Conservation (phyloP, 768 basidiomycete species). For the Boletus sp. region DNA sequence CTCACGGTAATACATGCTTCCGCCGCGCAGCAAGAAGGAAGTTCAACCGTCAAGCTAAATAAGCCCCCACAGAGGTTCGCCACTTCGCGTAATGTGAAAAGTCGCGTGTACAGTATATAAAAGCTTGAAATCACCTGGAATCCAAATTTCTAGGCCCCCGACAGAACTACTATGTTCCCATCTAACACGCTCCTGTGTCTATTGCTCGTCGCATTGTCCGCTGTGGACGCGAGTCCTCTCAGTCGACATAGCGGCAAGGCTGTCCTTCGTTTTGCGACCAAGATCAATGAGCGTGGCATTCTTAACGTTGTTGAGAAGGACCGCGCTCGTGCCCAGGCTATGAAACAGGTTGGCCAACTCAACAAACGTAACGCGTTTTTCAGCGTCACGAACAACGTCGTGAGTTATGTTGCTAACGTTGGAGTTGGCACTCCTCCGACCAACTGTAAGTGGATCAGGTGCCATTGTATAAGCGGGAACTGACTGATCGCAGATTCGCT, state of each 20-base stretch:
- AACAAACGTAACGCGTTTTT: constrained; percentile 9
- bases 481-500: constrained; percentile 22
- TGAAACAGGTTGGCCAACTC: background rate
- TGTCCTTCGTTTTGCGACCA: constrained; percentile 13
- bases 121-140: background rate
- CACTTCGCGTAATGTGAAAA: background rate
- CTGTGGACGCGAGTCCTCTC: constrained; percentile 16
- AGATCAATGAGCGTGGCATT: constrained; percentile 9
- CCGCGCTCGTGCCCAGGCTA: constrained; percentile 17
- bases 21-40: background rate
- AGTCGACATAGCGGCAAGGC: background rate
- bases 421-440: constrained; percentile 27
- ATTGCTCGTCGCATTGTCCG: constrained; percentile 10
- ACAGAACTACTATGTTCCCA: constrained; percentile 10
- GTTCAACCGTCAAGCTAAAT: background rate
- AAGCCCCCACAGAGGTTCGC: background rate
- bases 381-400: constrained; percentile 17
- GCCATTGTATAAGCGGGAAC: background rate
- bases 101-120: background rate
- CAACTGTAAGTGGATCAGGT: constrained; percentile 18
- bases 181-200: constrained; percentile 8
- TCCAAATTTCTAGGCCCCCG: background rate
- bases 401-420: constrained; percentile 30
- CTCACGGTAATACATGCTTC: background rate
- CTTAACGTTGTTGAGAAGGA: constrained; percentile 16